Base-by-base conservation (phyloP, 495 filamentous ascomycete species). In the Thozetella sp. region DNA sequence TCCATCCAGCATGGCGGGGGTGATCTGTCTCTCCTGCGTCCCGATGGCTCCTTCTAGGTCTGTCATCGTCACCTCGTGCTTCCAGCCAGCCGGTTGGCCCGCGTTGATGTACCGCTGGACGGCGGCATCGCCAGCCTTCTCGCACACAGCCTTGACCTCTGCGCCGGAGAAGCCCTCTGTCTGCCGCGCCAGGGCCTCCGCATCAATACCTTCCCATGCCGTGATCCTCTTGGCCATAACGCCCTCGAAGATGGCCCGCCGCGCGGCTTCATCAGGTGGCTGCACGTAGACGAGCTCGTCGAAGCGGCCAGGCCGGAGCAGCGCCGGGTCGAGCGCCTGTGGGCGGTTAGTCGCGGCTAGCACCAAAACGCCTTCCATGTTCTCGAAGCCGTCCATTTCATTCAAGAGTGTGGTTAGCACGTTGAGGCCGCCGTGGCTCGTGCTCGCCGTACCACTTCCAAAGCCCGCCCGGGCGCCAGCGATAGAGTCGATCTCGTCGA, bases 401-500 rank as follows among this genome's bases (percentile, higher is more conserved):
- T 93, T 98, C 10, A 99, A 80, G 26, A 99, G 70, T 1, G 95
- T 96, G 2, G 94, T 96, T 2, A 99, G 80, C 15, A 97, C 90
- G 72, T 97, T 95, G 22, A 97, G 80, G 6, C 84, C 81, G 25
- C 73, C 79, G 22, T 73, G 67, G 23, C 82, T 76, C 15, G 79
- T 74, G 26, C 72, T 56, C 2, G 52, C 23, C 0, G 26, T 58
- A 50, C 59, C 75, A 37, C 77, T 77, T 4, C 77, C 63, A 19
- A 77, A 70, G 17, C 75, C 78, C 30, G 86, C 81, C 22, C 93
- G 83, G 60, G 86, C 85, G 11, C 88, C 86, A n/a, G 87, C 93
- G 58, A 99, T 93, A 3, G 93, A 88, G 76, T 99, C 95, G 65
- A 99, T 96, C 72, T 99, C 95, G 72, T 99, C 95, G 67, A 99